Percentiles rank a stretch among this genome's conserved stretches.
Evolutionary conservation across 148 eudicot species (phyloP).

Genomic region (Hydrangea macrophylla): DNA sequence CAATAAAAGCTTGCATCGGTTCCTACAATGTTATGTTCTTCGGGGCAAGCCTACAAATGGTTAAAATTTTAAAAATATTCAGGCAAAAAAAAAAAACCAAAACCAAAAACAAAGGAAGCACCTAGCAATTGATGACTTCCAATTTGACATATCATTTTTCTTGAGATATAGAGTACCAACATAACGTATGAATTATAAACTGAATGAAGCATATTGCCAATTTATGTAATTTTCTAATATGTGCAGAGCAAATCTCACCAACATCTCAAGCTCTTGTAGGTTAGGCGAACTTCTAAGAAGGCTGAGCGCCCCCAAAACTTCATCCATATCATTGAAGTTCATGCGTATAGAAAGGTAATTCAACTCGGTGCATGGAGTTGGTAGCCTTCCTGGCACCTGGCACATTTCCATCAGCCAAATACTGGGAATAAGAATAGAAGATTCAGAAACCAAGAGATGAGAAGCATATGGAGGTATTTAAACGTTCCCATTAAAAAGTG

Average conservation of each 20-base stretch:
- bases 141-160: neutral
- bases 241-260: constrained; percentile 39
- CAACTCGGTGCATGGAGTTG: constrained; percentile 51
- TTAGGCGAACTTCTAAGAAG: constrained; percentile 72
- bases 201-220: neutral
- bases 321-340: constrained; percentile 58
- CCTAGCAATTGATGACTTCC: neutral
- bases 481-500: constrained; percentile 1
- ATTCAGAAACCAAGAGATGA: neutral
- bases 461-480: neutral
- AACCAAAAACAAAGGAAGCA: too few relatives aligned
- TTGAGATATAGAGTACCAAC: neutral
- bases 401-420: constrained; percentile 61
- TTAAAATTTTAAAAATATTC: neutral
- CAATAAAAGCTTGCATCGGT: constrained; percentile 25
- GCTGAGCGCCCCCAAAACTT: constrained; percentile 59
- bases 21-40: constrained; percentile 33
- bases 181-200: neutral
- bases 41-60: constrained; percentile 59
- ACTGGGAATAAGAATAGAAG: constrained; percentile 40
- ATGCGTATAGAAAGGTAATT: constrained; percentile 69
- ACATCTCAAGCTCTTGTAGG: constrained; percentile 72
- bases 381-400: constrained; percentile 65
- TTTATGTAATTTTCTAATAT: constrained; percentile 1
- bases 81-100: too few relatives aligned